Conservation (phyloP, 148 eudicot species). For the Selenicereus undatus region DNA sequence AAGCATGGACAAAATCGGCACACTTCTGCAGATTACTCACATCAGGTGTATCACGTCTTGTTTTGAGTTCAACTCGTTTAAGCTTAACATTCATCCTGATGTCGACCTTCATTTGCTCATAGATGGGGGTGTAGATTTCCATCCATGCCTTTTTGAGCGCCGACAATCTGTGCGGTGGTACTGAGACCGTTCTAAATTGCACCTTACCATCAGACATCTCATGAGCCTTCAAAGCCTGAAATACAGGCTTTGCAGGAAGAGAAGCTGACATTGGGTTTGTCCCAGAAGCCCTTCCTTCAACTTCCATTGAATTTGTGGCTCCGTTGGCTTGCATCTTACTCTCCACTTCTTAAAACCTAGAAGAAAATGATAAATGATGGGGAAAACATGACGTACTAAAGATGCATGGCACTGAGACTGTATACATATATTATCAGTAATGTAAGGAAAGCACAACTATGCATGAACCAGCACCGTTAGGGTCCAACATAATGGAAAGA, state of each 20-base stretch:
- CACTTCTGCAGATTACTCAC: slow-evolving; percentile 69
- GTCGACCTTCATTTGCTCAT: slow-evolving; percentile 80
- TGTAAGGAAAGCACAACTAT: neutral
- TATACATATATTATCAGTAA: neutral
- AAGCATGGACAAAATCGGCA: slow-evolving; percentile 80
- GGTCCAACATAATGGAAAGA: too few species aligned
- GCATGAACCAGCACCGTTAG: too few species aligned
- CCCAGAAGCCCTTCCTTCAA: slow-evolving; percentile 32
- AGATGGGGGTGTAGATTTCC: slow-evolving; percentile 71
- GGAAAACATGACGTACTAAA: neutral
- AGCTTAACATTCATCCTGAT: slow-evolving; percentile 77
- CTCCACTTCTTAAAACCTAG: neutral
- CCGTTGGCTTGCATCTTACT: slow-evolving; percentile 16
- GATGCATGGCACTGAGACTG: neutral
- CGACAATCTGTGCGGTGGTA: slow-evolving; percentile 69
- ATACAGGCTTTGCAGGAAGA: slow-evolving; percentile 49
- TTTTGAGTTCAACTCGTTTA: slow-evolving; percentile 69
- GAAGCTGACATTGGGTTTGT: slow-evolving; percentile 20
- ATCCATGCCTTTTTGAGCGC: slow-evolving; percentile 77
- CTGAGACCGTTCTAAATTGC: slow-evolving; percentile 60
- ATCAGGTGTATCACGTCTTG: slow-evolving; percentile 72
- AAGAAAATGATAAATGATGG: neutral
- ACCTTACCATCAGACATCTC: slow-evolving; percentile 72
- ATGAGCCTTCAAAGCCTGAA: slow-evolving; percentile 63
- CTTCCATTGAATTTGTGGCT: slow-evolving; percentile 44